These are phyloP conservation scores for Chrysosporium queenslandicum DNA, from an alignment of 2,329 filamentous ascomycete genomes.

Conservation along the genomic window DNA sequence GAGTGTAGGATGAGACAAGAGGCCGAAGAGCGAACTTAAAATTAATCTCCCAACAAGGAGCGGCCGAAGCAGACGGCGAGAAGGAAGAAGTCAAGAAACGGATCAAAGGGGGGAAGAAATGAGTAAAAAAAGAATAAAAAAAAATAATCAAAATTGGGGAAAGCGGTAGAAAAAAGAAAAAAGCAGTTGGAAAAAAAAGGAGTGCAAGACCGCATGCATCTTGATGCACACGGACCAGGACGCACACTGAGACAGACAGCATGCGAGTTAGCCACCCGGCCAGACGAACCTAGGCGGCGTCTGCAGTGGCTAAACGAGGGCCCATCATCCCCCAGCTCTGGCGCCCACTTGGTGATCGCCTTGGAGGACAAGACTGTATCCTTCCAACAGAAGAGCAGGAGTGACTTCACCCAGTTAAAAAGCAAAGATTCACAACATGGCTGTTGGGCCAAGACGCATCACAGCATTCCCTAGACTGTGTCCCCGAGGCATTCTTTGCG, in stretches of 20 bases:
- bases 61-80: background rate
- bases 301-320: background rate
- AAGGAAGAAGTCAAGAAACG: background rate
- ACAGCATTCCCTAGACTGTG: too few species aligned
- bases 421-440: background rate
- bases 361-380: too few species aligned
- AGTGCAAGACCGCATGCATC: background rate
- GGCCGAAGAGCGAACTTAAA: background rate
- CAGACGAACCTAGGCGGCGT: background rate
- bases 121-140: background rate
- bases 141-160: background rate
- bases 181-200: constrained; percentile 1
- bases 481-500: too few species aligned
- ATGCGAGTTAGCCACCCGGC: background rate
- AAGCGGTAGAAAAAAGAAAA: constrained; percentile 2
- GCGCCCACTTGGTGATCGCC: background rate
- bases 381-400: background rate
- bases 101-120: background rate
- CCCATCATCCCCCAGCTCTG: background rate
- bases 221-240: constrained; percentile 3
- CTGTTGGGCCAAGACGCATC: too few species aligned
- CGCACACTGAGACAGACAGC: constrained; percentile 1
- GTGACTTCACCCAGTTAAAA: background rate
- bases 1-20: background rate
- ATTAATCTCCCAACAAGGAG: too few species aligned